phyloP scores from a whole-genome alignment of 2,329 filamentous ascomycete genomes.

The Colletotrichum musae region DNA sequence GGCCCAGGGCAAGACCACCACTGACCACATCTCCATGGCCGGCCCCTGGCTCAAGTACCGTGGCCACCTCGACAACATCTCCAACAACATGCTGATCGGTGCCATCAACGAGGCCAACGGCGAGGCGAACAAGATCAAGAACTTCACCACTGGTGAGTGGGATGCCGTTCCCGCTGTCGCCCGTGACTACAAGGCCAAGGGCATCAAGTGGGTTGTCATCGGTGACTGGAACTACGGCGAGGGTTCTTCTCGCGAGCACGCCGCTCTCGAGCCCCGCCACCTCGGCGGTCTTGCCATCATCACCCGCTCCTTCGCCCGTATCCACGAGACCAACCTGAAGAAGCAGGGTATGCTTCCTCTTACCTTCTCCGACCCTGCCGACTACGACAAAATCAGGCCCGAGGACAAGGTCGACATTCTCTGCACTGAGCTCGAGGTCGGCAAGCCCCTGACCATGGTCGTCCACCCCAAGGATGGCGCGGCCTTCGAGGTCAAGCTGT shows the following conservation, averaged over 20 bases:
- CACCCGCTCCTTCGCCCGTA: constrained; percentile 95
- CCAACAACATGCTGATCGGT: constrained; percentile 99
- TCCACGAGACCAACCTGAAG: constrained; percentile 99
- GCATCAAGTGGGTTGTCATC: constrained; percentile 95
- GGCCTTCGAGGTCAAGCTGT: constrained; percentile 85
- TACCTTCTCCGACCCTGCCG: constrained; percentile 92
- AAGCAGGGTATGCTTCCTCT: constrained; percentile 99
- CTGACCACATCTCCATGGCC: constrained; percentile 97
- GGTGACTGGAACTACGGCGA: constrained; percentile 99
- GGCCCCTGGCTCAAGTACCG: constrained; percentile 99
- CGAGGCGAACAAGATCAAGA: constrained; percentile 98
- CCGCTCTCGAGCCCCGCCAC: constrained; percentile 96
- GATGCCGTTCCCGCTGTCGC: constrained; percentile 93
- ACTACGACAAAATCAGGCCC: constrained; percentile 97
- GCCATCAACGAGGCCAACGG: constrained; percentile 96
- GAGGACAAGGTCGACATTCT: constrained; percentile 92
- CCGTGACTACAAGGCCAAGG: constrained; percentile 98
- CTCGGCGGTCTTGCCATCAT: constrained; percentile 98
- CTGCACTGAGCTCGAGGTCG: constrained; percentile 90
- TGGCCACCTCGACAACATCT: constrained; percentile 99
- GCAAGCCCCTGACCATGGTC: constrained; percentile 91
- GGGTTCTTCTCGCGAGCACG: constrained; percentile 97
- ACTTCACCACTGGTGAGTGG: constrained; percentile 86
- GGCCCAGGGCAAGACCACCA: constrained; percentile 95
- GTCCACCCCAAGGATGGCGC: constrained; percentile 91